Conservation (phyloP, 2,329 filamentous ascomycete genomes). For the Trichoderma sp. region DNA sequence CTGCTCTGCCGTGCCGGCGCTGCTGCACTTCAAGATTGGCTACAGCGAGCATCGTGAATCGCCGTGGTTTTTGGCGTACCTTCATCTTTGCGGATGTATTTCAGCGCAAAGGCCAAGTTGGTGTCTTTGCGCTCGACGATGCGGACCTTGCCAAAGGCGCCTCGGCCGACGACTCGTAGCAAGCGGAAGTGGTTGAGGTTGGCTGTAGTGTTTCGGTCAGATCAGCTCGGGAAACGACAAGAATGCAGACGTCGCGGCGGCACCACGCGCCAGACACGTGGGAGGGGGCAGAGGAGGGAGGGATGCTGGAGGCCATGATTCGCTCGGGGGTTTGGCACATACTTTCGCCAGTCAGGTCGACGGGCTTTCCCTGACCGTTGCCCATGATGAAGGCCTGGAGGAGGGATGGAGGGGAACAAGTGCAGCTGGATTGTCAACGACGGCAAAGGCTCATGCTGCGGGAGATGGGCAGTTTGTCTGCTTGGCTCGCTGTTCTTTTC, state of each 20-base stretch:
- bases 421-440: conserved; percentile 22
- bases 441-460: conserved; percentile 28
- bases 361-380: conserved; percentile 90
- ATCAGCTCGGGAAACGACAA: background rate
- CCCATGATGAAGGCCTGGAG: conserved; percentile 70
- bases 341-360: conserved; percentile 93
- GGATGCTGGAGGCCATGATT: conserved; percentile 2
- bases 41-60: background rate
- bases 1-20: background rate
- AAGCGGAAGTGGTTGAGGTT: conserved; percentile 97
- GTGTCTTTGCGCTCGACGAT: conserved; percentile 98
- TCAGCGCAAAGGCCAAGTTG: conserved; percentile 87
- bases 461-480: background rate
- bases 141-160: conserved; percentile 96
- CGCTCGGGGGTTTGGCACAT: conserved; percentile 26
- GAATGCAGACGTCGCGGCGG: background rate
- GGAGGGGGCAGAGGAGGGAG: conserved; percentile 18
- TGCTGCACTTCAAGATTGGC: background rate
- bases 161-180: conserved; percentile 91
- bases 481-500: conserved; percentile 1
- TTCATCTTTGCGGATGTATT: conserved; percentile 99
- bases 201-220: conserved; percentile 51
- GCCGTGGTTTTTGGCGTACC: conserved; percentile 50
- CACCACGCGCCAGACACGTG: conserved; percentile 12
- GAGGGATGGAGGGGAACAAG: conserved; percentile 25